Conservation (phyloP, 2,329 filamentous ascomycete genomes). For the Fusarium staphyleae region DNA sequence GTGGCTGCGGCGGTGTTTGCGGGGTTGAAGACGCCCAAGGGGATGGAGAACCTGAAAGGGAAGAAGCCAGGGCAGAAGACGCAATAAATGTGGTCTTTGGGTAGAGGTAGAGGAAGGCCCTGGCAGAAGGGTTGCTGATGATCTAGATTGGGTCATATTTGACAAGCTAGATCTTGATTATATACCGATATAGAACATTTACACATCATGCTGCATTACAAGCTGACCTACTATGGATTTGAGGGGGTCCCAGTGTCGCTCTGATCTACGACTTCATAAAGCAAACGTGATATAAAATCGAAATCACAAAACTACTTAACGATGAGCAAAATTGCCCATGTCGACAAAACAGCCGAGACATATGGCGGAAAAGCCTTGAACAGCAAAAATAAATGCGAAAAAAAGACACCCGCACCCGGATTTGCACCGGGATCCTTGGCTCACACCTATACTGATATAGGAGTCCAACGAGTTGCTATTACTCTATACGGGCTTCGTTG, state of each 20-base stretch:
- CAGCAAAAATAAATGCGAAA: slow-evolving; percentile 16
- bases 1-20: slow-evolving; percentile 77
- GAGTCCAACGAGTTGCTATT: slow-evolving; percentile 49
- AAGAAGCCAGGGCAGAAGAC: slow-evolving; percentile 32
- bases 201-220: neutral
- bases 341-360: neutral
- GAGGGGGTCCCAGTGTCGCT: too few relatives aligned
- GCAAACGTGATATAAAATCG: too few relatives aligned
- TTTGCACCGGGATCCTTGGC: slow-evolving; percentile 50
- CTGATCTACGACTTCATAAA: too few relatives aligned
- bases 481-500: slow-evolving; percentile 45
- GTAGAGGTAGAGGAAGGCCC: neutral
- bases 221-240: too few relatives aligned
- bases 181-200: neutral
- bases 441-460: slow-evolving; percentile 43
- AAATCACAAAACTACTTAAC: neutral
- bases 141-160: slow-evolving; percentile 1
- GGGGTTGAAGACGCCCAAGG: slow-evolving; percentile 69
- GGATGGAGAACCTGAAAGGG: slow-evolving; percentile 20
- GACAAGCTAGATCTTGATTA: neutral
- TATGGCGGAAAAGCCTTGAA: neutral
- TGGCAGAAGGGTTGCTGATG: neutral
- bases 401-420: slow-evolving; percentile 44
- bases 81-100: slow-evolving; percentile 12
- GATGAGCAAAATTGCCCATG: neutral